A percentile compares a stretch with the other conserved stretches of the same genome.
Evolutionary conservation across 306 rosid species (phyloP).

Genomic region (Coriaria nepalensis): DNA sequence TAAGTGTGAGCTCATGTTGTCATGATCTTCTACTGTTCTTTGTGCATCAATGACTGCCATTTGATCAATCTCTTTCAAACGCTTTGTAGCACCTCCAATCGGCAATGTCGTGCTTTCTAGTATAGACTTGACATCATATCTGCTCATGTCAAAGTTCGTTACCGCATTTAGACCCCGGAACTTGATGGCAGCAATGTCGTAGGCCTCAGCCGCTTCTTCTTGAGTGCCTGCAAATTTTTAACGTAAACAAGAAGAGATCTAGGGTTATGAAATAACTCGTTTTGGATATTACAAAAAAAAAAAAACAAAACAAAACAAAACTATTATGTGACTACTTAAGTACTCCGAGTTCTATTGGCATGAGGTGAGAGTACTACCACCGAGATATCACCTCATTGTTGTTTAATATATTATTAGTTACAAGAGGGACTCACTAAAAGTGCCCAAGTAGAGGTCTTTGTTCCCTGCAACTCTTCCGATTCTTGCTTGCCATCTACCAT

Average conservation of each 20-base stretch:
- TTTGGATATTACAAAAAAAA: too few relatives aligned
- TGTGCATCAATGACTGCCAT: constrained; percentile 20
- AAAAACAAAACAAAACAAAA: too few relatives aligned
- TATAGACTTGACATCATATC: constrained; percentile 76
- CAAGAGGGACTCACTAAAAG: constrained; percentile 49
- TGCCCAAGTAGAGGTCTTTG: constrained; percentile 83
- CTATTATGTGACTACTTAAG: too few relatives aligned
- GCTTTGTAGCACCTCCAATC: constrained; percentile 67
- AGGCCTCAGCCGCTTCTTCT: constrained; percentile 97
- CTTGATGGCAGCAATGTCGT: constrained; percentile 86
- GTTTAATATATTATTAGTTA: too few relatives aligned
- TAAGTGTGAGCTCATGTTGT: constrained; percentile 20
- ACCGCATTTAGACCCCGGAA: constrained; percentile 85
- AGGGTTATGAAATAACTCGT: too few relatives aligned
- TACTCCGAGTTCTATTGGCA: too few relatives aligned
- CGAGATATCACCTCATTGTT: too few relatives aligned
- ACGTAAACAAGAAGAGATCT: too few relatives aligned
- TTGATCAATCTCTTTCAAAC: constrained; percentile 56
- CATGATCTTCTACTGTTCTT: constrained; percentile 13
- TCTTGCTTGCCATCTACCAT: constrained; percentile 96
- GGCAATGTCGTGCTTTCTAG: constrained; percentile 70
- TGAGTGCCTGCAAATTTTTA: constrained; percentile 42
- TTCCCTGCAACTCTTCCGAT: constrained; percentile 94
- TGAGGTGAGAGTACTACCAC: too few relatives aligned
- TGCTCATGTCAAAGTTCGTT: constrained; percentile 88